Evolutionary conservation across 257 asterid genomes (phyloP), one percentile per base, ranked within the genome.

Genomic region (Gynochthodes officinalis): DNA sequence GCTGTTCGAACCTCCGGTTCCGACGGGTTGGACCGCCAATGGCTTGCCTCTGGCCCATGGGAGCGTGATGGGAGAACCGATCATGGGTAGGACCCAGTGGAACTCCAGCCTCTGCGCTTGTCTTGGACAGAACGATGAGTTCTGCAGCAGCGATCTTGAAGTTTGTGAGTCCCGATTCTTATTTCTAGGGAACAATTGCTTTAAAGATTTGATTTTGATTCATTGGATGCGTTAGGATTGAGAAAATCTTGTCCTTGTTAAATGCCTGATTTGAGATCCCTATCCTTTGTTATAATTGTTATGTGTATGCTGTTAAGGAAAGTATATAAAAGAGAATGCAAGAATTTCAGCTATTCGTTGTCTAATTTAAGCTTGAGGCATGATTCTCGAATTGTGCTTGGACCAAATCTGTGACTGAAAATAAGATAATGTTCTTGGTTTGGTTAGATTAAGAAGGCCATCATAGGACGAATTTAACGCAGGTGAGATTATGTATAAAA

Each of bases 11-110:
- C 54, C 79, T 25, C 80, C 80, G 74, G 72, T 69, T 23, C 85
- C 95, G 72, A 70, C 80, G 49, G 91, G 88, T 2, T 89, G 93
- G 97, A 84, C 96, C 14, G 97, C 84, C 65, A 90, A 88, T 9
- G 96, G 98, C 46, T 59, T 92, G 55, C 96, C 98, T 23, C 44
- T 84, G 68, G 28, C 74, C 59, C 76, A 71, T 60, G 82, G 75
- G 46, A 70, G 76, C 76, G 82, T 79, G 52, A 78, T 86, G 70
- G 86, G 88, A 64, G 87, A 83, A 72, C 75, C 86, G 23, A 44
- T 64, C 59, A 67, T 46, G 73, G 60, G 72, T n/a, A 79, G 86
- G 84, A 65, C 70, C 27, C 79, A 77, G 15, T 84, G 88, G 88
- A 82, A 84, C 68, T 73, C 84, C 59, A 43, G 75, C 44, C 81